Evolutionary conservation across 2,329 filamentous ascomycete genomes (phyloP).

Genomic region (Fonsecaea nubica): DNA sequence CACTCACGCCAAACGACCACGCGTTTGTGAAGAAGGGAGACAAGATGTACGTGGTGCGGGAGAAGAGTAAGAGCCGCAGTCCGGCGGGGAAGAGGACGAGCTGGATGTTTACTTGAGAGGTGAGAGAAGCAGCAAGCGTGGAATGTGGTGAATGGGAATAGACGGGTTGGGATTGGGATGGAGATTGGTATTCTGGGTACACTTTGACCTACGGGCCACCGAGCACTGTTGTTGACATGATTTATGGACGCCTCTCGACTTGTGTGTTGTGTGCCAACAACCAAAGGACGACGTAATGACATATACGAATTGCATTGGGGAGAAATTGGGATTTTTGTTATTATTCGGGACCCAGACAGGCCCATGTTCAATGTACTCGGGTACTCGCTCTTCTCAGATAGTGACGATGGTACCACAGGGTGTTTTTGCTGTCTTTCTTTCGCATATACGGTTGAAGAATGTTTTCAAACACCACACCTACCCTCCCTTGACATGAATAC

Average conservation of each 20-base stretch:
- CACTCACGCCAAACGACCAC: slow-evolving; percentile 34
- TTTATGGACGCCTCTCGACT: background rate
- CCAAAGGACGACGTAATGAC: background rate
- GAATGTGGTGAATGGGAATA: background rate
- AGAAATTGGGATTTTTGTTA: too few relatives aligned
- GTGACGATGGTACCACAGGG: too few relatives aligned
- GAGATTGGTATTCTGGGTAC: background rate
- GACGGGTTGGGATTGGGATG: background rate
- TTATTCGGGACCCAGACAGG: background rate
- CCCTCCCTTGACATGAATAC: too few relatives aligned
- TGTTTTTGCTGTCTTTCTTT: too few relatives aligned
- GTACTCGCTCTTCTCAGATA: background rate
- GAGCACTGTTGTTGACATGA: background rate
- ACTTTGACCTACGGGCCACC: background rate
- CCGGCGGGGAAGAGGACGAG: slow-evolving; percentile 23
- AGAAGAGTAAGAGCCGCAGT: slow-evolving; percentile 47
- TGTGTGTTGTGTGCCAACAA: background rate
- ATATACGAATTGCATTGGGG: background rate
- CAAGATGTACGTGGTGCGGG: slow-evolving; percentile 54
- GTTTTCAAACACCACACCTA: too few relatives aligned
- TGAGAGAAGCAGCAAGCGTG: background rate
- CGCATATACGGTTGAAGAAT: too few relatives aligned
- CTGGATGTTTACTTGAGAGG: slow-evolving; percentile 38
- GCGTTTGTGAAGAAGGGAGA: slow-evolving; percentile 49
- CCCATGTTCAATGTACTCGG: background rate